Evolutionary conservation across 1,139 yeast genomes (phyloP).

Genomic region (Suhomyces bribrorum): DNA sequence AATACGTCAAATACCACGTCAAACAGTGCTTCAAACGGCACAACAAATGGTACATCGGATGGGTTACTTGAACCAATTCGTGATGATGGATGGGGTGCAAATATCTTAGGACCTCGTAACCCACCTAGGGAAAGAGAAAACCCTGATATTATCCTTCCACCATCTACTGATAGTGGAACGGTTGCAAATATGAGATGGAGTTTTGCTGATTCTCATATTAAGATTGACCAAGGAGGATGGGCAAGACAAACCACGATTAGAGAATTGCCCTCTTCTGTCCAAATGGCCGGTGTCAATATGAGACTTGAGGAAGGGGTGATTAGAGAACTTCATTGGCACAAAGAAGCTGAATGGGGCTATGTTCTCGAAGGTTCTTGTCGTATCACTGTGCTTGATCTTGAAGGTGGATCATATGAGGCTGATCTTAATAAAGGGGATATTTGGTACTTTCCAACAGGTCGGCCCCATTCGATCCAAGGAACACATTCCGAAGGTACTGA

Average conservation of each 20-base stretch:
- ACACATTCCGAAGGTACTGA: slow-evolving; percentile 1
- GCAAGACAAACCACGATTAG: slow-evolving; percentile 1
- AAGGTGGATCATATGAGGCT: slow-evolving; percentile 1
- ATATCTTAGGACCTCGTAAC: slow-evolving; percentile 1
- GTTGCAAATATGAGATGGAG: slow-evolving; percentile 2
- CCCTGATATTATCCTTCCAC: slow-evolving; percentile 1
- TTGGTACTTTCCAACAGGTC: slow-evolving; percentile 1
- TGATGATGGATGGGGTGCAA: slow-evolving; percentile 1
- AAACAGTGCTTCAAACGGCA: neutral
- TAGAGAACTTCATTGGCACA: slow-evolving; percentile 2
- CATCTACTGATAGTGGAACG: neutral
- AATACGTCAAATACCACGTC: neutral
- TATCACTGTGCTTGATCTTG: slow-evolving; percentile 1
- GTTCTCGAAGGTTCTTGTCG: slow-evolving; percentile 2
- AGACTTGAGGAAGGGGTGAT: slow-evolving; percentile 2
- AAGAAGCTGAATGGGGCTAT: slow-evolving; percentile 3
- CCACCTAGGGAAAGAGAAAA: neutral
- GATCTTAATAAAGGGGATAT: slow-evolving; percentile 1
- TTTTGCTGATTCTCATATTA: slow-evolving; percentile 2
- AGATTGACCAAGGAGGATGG: slow-evolving; percentile 3
- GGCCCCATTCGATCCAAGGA: slow-evolving; percentile 2
- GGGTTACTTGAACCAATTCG: slow-evolving; percentile 2
- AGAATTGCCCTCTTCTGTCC: slow-evolving; percentile 1
- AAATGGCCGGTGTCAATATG: slow-evolving; percentile 3
- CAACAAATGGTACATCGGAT: neutral